A percentile compares a stretch with the other conserved stretches of the same genome.
Evolutionary conservation across 805 yeast species (phyloP).

Genomic region (Kluyveromyces lactis): DNA sequence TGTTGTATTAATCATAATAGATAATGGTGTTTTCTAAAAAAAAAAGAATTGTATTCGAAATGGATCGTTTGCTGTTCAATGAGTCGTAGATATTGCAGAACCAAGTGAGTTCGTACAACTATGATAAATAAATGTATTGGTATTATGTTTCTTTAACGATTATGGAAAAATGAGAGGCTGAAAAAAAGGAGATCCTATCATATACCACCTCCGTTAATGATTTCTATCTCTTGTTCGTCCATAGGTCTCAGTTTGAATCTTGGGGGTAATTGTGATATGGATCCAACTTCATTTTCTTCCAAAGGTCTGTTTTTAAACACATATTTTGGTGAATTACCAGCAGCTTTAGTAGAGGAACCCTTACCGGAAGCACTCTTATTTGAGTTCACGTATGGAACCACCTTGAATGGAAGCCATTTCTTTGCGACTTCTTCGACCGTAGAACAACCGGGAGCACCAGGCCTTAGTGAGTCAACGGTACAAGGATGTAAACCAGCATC

Average conservation of each 20-base stretch:
- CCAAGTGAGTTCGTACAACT: no score
- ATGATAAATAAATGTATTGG: no score
- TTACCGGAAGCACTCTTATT: conserved; percentile 34
- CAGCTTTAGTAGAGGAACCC: conserved; percentile 40
- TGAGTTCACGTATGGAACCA: conserved; percentile 32
- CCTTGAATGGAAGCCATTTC: conserved; percentile 34
- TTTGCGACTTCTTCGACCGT: conserved; percentile 15
- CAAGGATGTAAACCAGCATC: conserved; percentile 21
- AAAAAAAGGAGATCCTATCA: no score
- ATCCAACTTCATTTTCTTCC: conserved; percentile 32
- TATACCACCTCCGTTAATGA: conserved; percentile 81
- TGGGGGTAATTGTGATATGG: conserved; percentile 60
- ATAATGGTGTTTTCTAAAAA: no score
- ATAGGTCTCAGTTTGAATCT: conserved; percentile 64
- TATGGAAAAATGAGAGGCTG: no score
- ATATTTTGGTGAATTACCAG: conserved; percentile 29
- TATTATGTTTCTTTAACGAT: no score
- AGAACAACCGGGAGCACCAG: conserved; percentile 22
- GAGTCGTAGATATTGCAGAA: no score
- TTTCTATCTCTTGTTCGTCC: conserved; percentile 64
- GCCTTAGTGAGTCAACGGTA: conserved; percentile 21
- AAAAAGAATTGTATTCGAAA: no score
- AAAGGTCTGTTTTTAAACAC: conserved; percentile 30
- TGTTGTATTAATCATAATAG: no score
- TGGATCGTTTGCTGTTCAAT: no score